Conservation (phyloP, 2,329 filamentous ascomycete genomes). For the Nigrograna mackinnonii region DNA sequence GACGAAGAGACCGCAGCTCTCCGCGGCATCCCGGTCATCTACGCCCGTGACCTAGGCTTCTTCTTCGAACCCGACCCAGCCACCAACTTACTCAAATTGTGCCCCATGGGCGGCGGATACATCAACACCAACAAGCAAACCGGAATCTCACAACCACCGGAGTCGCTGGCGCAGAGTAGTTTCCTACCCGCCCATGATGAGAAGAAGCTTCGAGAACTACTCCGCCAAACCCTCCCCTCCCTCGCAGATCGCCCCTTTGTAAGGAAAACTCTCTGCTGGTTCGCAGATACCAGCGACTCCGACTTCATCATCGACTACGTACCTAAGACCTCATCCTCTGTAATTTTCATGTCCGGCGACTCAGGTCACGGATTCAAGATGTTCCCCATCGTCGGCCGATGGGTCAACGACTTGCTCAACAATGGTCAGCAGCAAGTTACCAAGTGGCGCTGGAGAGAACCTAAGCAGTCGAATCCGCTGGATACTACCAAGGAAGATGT, state of each 20-base stretch:
- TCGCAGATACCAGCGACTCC: conserved; percentile 63
- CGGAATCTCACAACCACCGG: conserved; percentile 48
- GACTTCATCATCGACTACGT: conserved; percentile 65
- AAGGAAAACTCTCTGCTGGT: conserved; percentile 64
- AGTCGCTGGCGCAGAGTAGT: conserved; percentile 22
- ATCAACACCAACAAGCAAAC: conserved; percentile 52
- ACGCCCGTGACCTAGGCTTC: conserved; percentile 65
- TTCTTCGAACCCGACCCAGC: conserved; percentile 67
- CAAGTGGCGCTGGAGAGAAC: background rate
- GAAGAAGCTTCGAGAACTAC: conserved; percentile 52
- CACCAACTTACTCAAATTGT: conserved; percentile 63
- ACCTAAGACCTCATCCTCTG: conserved; percentile 49
- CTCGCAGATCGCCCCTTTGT: conserved; percentile 61
- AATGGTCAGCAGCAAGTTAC: conserved; percentile 34
- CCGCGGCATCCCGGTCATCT: conserved; percentile 63
- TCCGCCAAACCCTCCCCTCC: conserved; percentile 56
- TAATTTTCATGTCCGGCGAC: conserved; percentile 60
- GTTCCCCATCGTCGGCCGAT: conserved; percentile 61
- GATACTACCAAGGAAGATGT: background rate
- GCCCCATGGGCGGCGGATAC: conserved; percentile 61
- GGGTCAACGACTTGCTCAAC: conserved; percentile 53
- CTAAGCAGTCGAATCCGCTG: background rate
- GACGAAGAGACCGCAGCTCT: conserved; percentile 58
- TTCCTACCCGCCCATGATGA: conserved; percentile 61
- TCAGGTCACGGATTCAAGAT: conserved; percentile 68